phyloP scores from a whole-genome alignment of 1,284 basidiomycete species.

The Fistulinella staudtii region DNA sequence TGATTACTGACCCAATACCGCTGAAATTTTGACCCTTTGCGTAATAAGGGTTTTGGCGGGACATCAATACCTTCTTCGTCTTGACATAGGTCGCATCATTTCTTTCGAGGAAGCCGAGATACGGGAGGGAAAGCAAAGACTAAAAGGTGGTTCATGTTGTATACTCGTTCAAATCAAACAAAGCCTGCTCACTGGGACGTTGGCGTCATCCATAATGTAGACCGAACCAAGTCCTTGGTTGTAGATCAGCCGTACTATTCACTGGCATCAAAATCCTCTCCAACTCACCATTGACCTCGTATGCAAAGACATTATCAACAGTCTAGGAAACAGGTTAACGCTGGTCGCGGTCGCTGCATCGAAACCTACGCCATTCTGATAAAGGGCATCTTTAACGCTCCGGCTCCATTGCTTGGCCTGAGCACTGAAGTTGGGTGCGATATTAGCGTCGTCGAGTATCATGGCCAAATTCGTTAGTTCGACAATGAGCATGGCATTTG shows the following conservation, averaged over 20 bases:
- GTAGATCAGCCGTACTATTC: background rate
- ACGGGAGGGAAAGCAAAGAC: constrained; percentile 73
- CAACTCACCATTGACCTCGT: constrained; percentile 65
- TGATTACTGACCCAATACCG: constrained; percentile 58
- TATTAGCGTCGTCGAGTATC: constrained; percentile 50
- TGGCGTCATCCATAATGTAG: constrained; percentile 80
- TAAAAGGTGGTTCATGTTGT: constrained; percentile 28
- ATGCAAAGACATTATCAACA: constrained; percentile 65
- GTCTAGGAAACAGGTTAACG: constrained; percentile 36
- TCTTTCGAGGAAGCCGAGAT: constrained; percentile 69
- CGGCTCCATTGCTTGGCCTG: constrained; percentile 57
- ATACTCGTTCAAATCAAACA: constrained; percentile 1
- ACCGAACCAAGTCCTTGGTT: constrained; percentile 54
- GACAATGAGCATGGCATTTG: constrained; percentile 78
- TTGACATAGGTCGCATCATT: constrained; percentile 53
- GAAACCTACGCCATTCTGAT: constrained; percentile 52
- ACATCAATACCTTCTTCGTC: constrained; percentile 60
- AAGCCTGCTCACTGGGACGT: constrained; percentile 59
- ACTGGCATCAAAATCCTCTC: background rate
- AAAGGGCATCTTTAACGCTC: constrained; percentile 60
- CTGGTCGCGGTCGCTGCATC: background rate
- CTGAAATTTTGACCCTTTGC: constrained; percentile 59
- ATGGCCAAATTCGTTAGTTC: constrained; percentile 59
- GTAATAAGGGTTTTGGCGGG: constrained; percentile 66
- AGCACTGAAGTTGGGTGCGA: constrained; percentile 47